These are phyloP conservation scores for Aspergillus quadricinctus DNA, from an alignment of 2,329 filamentous ascomycete species.

Conservation along the genomic window DNA sequence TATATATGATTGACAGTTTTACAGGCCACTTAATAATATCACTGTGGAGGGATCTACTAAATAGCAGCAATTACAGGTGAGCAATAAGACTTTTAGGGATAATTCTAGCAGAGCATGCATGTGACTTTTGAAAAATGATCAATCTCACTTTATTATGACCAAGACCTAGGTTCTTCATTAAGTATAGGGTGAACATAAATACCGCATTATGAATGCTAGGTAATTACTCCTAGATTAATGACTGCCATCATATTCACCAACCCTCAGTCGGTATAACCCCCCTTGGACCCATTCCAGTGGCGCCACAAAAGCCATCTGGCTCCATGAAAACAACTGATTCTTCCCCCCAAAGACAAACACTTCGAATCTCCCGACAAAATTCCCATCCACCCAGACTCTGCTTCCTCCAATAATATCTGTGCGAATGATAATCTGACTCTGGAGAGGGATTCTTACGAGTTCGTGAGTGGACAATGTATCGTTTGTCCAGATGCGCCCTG, in stretches of 20 bases:
- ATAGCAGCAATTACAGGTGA: too few species aligned
- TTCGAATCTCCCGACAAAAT: slow-evolving; percentile 50
- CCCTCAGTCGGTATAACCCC: slow-evolving; percentile 5
- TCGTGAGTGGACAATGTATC: slow-evolving; percentile 44
- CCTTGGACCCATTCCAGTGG: slow-evolving; percentile 36
- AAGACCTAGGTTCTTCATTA: too few species aligned
- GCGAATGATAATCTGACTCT: slow-evolving; percentile 38
- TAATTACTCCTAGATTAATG: background rate
- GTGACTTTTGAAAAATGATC: too few species aligned
- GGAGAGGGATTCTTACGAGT: slow-evolving; percentile 32
- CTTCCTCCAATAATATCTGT: slow-evolving; percentile 46
- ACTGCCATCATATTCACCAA: slow-evolving; percentile 2
- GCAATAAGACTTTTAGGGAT: too few species aligned
- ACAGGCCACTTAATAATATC: too few species aligned
- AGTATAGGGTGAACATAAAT: too few species aligned
- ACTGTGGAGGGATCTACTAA: too few species aligned
- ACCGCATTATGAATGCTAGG: too few species aligned
- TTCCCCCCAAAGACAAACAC: slow-evolving; percentile 52
- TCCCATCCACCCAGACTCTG: slow-evolving; percentile 46
- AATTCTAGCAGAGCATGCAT: too few species aligned
- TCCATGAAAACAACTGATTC: slow-evolving; percentile 52
- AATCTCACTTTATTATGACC: too few species aligned
- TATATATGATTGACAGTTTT: too few species aligned
- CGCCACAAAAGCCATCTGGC: slow-evolving; percentile 55
- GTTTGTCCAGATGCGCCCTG: slow-evolving; percentile 53